Conservation (phyloP, 2,329 filamentous ascomycete genomes). For the Beauveria medogensis region DNA sequence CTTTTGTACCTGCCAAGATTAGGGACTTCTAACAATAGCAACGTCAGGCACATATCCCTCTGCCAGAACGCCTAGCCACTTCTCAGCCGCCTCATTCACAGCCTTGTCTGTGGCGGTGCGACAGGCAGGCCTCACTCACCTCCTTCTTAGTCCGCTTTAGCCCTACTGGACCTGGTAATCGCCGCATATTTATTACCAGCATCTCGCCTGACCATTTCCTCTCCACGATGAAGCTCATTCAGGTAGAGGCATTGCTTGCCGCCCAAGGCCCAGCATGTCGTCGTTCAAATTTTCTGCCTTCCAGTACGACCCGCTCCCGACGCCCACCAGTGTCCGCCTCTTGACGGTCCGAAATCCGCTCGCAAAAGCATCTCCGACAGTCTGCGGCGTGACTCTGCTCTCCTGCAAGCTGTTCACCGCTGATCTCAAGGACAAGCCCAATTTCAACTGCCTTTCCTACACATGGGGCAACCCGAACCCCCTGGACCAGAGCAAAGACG, state of each 20-base stretch:
- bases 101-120: slow-evolving; percentile 4
- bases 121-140: not conserved
- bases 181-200: slow-evolving; percentile 6
- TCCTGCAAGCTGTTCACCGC: slow-evolving; percentile 6
- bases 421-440: slow-evolving; percentile 4
- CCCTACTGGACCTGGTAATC: not conserved
- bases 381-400: slow-evolving; percentile 7
- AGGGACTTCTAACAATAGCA: not conserved
- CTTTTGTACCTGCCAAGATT: not conserved
- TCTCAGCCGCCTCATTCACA: not conserved
- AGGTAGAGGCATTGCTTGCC: not conserved
- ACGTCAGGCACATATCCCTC: not conserved
- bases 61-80: slow-evolving; percentile 1
- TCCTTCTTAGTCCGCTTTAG: not conserved
- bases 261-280: slow-evolving; percentile 2
- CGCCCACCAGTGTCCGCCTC: slow-evolving; percentile 3
- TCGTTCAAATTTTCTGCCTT: not conserved
- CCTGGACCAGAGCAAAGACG: not conserved
- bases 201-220: not conserved
- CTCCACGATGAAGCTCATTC: not conserved
- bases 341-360: slow-evolving; percentile 6
- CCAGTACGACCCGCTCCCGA: not conserved
- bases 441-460: slow-evolving; percentile 12
- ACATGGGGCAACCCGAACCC: slow-evolving; percentile 12
- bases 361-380: not conserved